A percentile compares a stretch with the other conserved stretches of the same genome.
These are phyloP conservation scores for Amoebophrya sp. DNA, from an alignment of 169 alveolate genomes.

Conservation along the genomic window DNA sequence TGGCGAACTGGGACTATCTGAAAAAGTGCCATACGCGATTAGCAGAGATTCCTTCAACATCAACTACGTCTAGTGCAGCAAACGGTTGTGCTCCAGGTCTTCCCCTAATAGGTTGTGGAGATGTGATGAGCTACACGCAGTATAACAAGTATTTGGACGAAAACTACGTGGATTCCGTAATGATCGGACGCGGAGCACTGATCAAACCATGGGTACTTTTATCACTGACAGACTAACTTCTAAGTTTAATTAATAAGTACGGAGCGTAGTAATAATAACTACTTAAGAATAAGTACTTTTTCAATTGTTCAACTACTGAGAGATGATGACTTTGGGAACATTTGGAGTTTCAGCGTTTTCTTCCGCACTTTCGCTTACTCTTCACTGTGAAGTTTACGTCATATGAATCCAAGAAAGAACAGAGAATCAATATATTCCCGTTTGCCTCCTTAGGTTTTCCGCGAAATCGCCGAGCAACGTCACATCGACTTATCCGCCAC, in stretches of 20 bases:
- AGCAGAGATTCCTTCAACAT: not conserved
- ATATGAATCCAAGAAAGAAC: too few relatives aligned
- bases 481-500: slow-evolving; percentile 64
- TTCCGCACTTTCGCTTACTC: not conserved
- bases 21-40: slow-evolving; percentile 45
- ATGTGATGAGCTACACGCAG: slow-evolving; percentile 48
- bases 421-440: too few relatives aligned
- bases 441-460: too few relatives aligned
- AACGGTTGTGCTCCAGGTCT: not conserved
- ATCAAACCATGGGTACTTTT: slow-evolving; percentile 69
- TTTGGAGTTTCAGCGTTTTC: not conserved
- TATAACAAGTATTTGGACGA: slow-evolving; percentile 30
- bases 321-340: not conserved
- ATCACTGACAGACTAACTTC: too few relatives aligned
- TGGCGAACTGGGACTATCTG: slow-evolving; percentile 67
- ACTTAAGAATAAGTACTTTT: too few relatives aligned
- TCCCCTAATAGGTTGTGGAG: slow-evolving; percentile 65
- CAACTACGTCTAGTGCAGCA: not conserved
- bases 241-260: too few relatives aligned
- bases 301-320: not conserved
- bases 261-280: too few relatives aligned
- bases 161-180: slow-evolving; percentile 53
- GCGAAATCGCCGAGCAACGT: slow-evolving; percentile 61
- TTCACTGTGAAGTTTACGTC: too few relatives aligned
- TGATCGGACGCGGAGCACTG: slow-evolving; percentile 72